Percentiles rank a stretch among this genome's conserved stretches.
Evolutionary conservation across 306 rosid genomes (phyloP).

Genomic region (Cucumis melo): DNA sequence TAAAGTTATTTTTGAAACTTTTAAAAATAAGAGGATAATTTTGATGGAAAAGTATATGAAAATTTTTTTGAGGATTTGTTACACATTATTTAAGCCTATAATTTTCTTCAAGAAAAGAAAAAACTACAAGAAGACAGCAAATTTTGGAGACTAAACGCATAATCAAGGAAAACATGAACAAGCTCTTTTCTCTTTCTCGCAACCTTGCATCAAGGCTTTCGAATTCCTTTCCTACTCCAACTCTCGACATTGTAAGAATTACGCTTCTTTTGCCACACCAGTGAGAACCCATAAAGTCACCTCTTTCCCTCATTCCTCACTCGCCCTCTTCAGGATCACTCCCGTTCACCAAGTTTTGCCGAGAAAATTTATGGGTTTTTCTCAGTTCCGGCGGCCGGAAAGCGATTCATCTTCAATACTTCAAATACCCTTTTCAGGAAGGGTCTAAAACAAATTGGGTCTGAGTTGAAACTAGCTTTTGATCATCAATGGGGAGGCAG

Average conservation of each 20-base stretch:
- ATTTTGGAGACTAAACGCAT: background rate
- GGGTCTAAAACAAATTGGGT: slow-evolving; percentile 12
- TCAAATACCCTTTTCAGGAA: slow-evolving; percentile 25
- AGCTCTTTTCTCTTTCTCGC: slow-evolving; percentile 13
- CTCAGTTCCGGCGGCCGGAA: slow-evolving; percentile 22
- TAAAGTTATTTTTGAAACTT: too few species aligned
- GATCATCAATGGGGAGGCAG: slow-evolving; percentile 17
- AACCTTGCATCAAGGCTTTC: slow-evolving; percentile 24
- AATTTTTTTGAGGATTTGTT: too few species aligned
- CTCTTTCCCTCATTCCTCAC: slow-evolving; percentile 11
- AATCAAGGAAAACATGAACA: slow-evolving; percentile 33
- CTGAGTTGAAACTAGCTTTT: slow-evolving; percentile 13
- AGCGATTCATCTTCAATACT: slow-evolving; percentile 15
- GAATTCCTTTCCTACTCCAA: background rate
- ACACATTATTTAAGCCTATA: too few species aligned
- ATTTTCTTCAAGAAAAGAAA: too few species aligned
- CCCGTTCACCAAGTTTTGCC: slow-evolving; percentile 21
- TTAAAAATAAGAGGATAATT: too few species aligned
- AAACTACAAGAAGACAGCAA: too few species aligned
- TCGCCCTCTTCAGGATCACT: slow-evolving; percentile 13
- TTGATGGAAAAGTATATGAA: too few species aligned
- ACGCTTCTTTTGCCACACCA: slow-evolving; percentile 22
- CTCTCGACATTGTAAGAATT: slow-evolving; percentile 9
- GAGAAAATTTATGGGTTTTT: slow-evolving; percentile 20
- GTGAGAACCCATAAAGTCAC: slow-evolving; percentile 16